Evolutionary conservation across 164 flowering plant genomes (phyloP).

Genomic region (Liquidambar formosana): DNA sequence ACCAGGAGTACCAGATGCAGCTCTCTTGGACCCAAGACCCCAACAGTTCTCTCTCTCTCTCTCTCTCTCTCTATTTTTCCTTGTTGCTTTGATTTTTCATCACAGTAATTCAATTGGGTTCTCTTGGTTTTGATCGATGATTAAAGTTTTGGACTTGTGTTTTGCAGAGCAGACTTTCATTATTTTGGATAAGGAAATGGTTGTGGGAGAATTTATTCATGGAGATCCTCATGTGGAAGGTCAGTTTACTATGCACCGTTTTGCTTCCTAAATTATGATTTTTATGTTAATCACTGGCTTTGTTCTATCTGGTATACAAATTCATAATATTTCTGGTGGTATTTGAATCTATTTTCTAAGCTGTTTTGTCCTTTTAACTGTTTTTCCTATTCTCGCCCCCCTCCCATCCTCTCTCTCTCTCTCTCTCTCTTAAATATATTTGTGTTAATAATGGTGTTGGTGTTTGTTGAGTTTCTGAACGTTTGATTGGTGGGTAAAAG

Average conservation of each 20-base stretch:
- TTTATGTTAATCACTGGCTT: no score
- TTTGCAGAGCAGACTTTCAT: conserved; percentile 88
- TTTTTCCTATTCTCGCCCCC: no score
- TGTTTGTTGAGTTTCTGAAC: no score
- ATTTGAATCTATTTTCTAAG: no score
- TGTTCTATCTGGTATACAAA: no score
- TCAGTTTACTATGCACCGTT: conserved; percentile 18
- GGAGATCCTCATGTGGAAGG: conserved; percentile 89
- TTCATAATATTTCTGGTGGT: no score
- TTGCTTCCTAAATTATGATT: no score
- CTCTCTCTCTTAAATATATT: no score
- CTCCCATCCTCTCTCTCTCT: no score
- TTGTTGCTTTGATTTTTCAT: not conserved
- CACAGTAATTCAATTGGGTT: conserved; percentile 2
- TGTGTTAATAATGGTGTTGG: no score
- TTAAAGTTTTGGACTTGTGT: conserved; percentile 2
- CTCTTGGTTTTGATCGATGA: conserved; percentile 7
- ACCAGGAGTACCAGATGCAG: conserved; percentile 83
- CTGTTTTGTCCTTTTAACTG: no score
- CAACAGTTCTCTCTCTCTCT: conserved; percentile 38
- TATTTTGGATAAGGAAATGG: conserved; percentile 70
- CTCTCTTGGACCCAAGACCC: conserved; percentile 90
- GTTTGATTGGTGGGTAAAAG: no score
- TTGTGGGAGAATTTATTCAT: conserved; percentile 55
- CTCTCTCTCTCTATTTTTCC: not conserved